Conservation (phyloP, 345 rosid genomes). For the Eutrema yunnanense region DNA sequence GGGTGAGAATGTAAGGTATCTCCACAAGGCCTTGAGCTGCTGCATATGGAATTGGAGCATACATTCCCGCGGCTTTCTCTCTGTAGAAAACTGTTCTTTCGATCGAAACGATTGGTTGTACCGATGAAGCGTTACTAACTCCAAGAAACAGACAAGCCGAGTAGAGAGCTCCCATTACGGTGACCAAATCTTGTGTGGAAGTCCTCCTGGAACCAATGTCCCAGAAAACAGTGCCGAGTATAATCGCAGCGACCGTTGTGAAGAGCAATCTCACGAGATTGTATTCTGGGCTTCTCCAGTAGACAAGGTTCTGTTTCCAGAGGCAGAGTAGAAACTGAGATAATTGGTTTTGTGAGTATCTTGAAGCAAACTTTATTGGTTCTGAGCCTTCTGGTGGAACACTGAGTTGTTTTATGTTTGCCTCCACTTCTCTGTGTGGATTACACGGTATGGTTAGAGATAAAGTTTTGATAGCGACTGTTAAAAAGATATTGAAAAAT, state of each 20-base stretch:
- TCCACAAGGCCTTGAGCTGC: constrained; percentile 92
- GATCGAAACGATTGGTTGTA: constrained; percentile 82
- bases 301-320: constrained; percentile 84
- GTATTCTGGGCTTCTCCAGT: constrained; percentile 93
- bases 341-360: constrained; percentile 41
- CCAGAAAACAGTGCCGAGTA: constrained; percentile 83
- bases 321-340: constrained; percentile 62
- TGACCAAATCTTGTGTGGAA: constrained; percentile 49
- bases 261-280: constrained; percentile 62
- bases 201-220: constrained; percentile 56
- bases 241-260: constrained; percentile 50
- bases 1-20: constrained; percentile 68
- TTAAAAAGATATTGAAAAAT: background rate
- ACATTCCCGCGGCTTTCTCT: constrained; percentile 92
- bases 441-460: background rate
- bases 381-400: constrained; percentile 60
- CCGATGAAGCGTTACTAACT: constrained; percentile 78
- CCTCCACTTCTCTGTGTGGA: constrained; percentile 59
- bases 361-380: constrained; percentile 51
- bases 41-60: constrained; percentile 69
- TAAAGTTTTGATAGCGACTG: background rate
- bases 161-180: constrained; percentile 87
- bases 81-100: constrained; percentile 90
- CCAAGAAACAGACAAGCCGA: constrained; percentile 79
- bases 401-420: constrained; percentile 46